Conservation (phyloP, 441 rosid genomes). For the Croton laevigatus region DNA sequence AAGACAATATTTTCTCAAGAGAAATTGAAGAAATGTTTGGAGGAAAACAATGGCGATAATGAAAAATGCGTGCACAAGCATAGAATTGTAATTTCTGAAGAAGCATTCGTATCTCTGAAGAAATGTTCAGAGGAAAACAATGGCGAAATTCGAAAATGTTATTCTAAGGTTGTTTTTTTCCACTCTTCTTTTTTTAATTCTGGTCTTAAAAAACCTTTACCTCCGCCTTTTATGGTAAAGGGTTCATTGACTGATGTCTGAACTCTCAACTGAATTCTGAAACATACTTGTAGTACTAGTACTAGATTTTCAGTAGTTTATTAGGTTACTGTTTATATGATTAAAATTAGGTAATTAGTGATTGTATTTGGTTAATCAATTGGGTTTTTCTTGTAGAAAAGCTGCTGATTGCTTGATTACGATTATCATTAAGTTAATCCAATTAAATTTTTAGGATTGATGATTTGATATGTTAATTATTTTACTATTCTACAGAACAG, state of each 20-base stretch:
- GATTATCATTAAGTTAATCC: too few species aligned
- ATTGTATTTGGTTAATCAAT: too few species aligned
- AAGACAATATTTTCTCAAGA: constrained; percentile 16
- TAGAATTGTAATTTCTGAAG: constrained; percentile 10
- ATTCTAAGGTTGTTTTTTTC: constrained; percentile 33
- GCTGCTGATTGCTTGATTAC: too few species aligned
- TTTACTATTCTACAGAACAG: too few species aligned
- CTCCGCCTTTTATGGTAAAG: constrained; percentile 21
- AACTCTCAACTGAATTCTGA: neutral
- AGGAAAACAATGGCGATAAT: constrained; percentile 34
- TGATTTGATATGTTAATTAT: too few species aligned
- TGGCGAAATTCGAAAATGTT: constrained; percentile 37
- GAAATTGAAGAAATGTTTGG: constrained; percentile 14
- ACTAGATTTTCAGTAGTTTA: too few species aligned
- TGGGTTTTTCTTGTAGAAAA: too few species aligned
- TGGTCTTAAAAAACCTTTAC: constrained; percentile 15
- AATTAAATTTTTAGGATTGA: too few species aligned
- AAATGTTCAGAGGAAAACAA: constrained; percentile 29
- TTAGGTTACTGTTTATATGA: too few species aligned
- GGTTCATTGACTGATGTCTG: constrained; percentile 38
- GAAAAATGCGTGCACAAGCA: constrained; percentile 28
- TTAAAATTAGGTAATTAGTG: too few species aligned
- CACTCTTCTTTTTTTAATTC: constrained; percentile 17
- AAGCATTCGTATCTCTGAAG: constrained; percentile 17
- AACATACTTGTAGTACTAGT: too few species aligned